Conservation (phyloP, 2,329 filamentous ascomycete genomes). For the Scedosporium apiospermum region DNA sequence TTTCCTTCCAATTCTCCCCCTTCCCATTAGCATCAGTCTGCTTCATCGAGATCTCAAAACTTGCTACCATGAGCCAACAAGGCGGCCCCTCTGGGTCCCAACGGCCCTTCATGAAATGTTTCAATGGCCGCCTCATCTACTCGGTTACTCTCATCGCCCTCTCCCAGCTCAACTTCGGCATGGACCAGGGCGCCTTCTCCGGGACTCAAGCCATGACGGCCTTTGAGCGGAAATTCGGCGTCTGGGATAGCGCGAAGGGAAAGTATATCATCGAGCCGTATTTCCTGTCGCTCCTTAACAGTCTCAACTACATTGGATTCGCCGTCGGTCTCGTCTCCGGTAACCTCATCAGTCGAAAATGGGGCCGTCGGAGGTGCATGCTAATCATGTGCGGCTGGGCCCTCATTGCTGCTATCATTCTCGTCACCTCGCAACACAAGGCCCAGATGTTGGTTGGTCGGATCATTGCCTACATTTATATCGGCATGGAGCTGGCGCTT, state of each 20-base stretch:
- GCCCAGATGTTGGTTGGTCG: conserved; percentile 23
- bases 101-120: not conserved
- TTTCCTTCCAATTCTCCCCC: no score
- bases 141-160: conserved; percentile 19
- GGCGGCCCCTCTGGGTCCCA: no score
- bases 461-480: conserved; percentile 26
- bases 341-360: conserved; percentile 18
- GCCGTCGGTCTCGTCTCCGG: conserved; percentile 18
- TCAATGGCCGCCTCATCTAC: conserved; percentile 11
- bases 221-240: conserved; percentile 24
- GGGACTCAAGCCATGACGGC: conserved; percentile 27
- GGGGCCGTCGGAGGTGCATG: conserved; percentile 24
- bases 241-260: conserved; percentile 13
- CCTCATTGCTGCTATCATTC: conserved; percentile 20
- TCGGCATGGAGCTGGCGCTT: conserved; percentile 28
- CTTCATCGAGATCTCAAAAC: no score
- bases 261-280: conserved; percentile 15
- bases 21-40: no score
- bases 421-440: conserved; percentile 18
- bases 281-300: conserved; percentile 26
- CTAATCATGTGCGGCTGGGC: conserved; percentile 26
- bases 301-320: conserved; percentile 21
- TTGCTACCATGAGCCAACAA: no score
- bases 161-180: conserved; percentile 29
- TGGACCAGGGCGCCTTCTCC: conserved; percentile 26